A percentile compares a stretch with the other conserved stretches of the same genome.
Evolutionary conservation across 208 protist genomes (phyloP).

Genomic region (Novymonas esmeraldas): DNA sequence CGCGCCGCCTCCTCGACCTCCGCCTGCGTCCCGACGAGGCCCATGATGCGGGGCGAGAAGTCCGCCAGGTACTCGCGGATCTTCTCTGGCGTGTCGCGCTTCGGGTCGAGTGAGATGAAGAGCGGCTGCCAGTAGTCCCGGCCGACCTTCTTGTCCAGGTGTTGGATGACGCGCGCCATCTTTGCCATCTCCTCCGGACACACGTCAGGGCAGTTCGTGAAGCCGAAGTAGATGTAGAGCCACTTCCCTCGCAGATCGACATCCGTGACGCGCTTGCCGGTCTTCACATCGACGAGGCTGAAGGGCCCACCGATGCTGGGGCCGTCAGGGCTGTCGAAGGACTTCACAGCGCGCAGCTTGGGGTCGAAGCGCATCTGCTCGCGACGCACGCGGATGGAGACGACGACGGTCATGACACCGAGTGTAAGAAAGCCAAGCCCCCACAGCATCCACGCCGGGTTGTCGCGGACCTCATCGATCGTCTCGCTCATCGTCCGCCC

Average conservation of each 20-base stretch:
- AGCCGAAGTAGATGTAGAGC: slow-evolving; percentile 97
- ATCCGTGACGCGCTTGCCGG: slow-evolving; percentile 67
- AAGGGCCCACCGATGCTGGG: slow-evolving; percentile 84
- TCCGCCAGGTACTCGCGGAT: slow-evolving; percentile 90
- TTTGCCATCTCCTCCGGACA: slow-evolving; percentile 96
- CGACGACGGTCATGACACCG: slow-evolving; percentile 62
- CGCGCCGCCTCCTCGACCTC: slow-evolving; percentile 80
- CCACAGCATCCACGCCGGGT: slow-evolving; percentile 85
- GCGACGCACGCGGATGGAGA: slow-evolving; percentile 75
- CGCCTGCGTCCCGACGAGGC: slow-evolving; percentile 89
- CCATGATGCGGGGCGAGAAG: slow-evolving; percentile 91
- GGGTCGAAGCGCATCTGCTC: slow-evolving; percentile 86
- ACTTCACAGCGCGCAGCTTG: slow-evolving; percentile 67
- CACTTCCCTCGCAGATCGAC: slow-evolving; percentile 91
- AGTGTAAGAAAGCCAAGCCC: slow-evolving; percentile 54
- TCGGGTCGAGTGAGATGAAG: slow-evolving; percentile 95
- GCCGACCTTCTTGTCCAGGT: slow-evolving; percentile 80
- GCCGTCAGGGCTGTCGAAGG: slow-evolving; percentile 69
- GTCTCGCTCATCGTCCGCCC: slow-evolving; percentile 42
- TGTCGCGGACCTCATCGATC: slow-evolving; percentile 69
- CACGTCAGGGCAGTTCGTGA: slow-evolving; percentile 97
- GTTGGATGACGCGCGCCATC: slow-evolving; percentile 82
- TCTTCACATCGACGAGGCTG: slow-evolving; percentile 55
- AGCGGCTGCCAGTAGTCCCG: slow-evolving; percentile 89
- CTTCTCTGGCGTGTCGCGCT: slow-evolving; percentile 83